phyloP scores from a whole-genome alignment of 2,329 filamentous ascomycete species.

The Tolypocladium ovalisporum region DNA sequence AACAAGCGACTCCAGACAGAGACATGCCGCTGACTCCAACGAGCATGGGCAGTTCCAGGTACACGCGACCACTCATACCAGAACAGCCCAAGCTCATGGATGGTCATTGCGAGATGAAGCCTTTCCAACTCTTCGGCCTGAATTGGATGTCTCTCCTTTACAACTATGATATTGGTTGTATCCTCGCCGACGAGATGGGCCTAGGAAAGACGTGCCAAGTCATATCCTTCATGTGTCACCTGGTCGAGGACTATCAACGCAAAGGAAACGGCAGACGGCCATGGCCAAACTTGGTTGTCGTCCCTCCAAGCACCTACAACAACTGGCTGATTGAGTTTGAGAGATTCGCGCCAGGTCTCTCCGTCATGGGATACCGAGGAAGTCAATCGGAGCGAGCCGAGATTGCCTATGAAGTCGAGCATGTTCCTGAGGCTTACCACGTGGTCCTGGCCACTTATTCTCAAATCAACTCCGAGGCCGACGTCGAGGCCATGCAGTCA shows the following conservation, averaged over 20 bases:
- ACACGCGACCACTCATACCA: slow-evolving; percentile 32
- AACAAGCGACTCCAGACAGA: slow-evolving; percentile 17
- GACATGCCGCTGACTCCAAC: slow-evolving; percentile 32
- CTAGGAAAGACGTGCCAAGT: slow-evolving; percentile 95
- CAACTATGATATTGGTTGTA: slow-evolving; percentile 69
- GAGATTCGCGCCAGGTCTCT: slow-evolving; percentile 69
- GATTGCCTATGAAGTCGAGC: slow-evolving; percentile 55
- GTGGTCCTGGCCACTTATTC: slow-evolving; percentile 50
- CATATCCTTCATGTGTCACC: slow-evolving; percentile 78
- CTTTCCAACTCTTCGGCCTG: slow-evolving; percentile 87
- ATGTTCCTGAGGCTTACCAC: slow-evolving; percentile 53
- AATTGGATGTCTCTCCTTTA: slow-evolving; percentile 90
- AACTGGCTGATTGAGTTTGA: slow-evolving; percentile 92
- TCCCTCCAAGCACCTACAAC: slow-evolving; percentile 86
- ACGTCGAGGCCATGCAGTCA: slow-evolving; percentile 37
- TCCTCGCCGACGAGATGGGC: slow-evolving; percentile 95
- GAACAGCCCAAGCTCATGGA: slow-evolving; percentile 70
- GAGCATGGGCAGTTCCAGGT: slow-evolving; percentile 22
- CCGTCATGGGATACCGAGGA: slow-evolving; percentile 62
- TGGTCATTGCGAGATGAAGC: slow-evolving; percentile 67
- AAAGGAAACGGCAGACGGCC: slow-evolving; percentile 22
- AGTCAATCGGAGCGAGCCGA: slow-evolving; percentile 54
- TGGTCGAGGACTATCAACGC: slow-evolving; percentile 53
- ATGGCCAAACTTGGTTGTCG: slow-evolving; percentile 74
- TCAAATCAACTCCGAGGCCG: slow-evolving; percentile 42